Evolutionary conservation across 495 filamentous ascomycete genomes (phyloP).

Genomic region (Podospora bellae-mahoneyi): DNA sequence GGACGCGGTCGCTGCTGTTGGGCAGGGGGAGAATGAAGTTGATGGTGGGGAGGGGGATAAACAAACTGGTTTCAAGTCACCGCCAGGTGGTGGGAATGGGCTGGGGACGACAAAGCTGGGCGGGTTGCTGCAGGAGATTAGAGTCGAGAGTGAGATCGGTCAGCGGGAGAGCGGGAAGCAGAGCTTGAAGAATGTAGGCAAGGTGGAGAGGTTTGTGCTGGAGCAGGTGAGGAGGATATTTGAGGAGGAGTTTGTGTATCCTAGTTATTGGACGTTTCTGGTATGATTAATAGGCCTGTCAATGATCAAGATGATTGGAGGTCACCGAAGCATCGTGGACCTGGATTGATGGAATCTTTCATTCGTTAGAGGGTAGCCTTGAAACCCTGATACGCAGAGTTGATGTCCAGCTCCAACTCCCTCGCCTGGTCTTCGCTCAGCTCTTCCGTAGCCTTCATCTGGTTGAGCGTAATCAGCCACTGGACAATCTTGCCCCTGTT

Average conservation of each 20-base stretch:
- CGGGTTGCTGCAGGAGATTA: conserved; percentile 82
- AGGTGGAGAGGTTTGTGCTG: conserved; percentile 95
- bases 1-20: conserved; percentile 70
- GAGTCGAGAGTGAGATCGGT: conserved; percentile 96
- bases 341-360: background rate
- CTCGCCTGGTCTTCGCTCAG: conserved; percentile 81
- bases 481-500: conserved; percentile 94
- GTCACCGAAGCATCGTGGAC: too few relatives aligned
- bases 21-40: conserved; percentile 46
- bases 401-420: conserved; percentile 83
- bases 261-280: conserved; percentile 96
- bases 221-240: conserved; percentile 96
- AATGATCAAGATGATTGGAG: too few relatives aligned
- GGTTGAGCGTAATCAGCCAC: conserved; percentile 95
- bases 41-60: conserved; percentile 28
- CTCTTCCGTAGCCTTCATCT: conserved; percentile 94
- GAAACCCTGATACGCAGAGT: conserved; percentile 87
- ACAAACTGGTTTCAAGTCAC: background rate
- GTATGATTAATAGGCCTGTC: conserved; percentile 49
- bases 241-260: conserved; percentile 97
- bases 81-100: conserved; percentile 14
- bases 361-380: conserved; percentile 52
- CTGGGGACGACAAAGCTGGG: conserved; percentile 48
- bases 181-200: conserved; percentile 95
- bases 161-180: conserved; percentile 86